Conservation (phyloP, 1,284 basidiomycete genomes). For the Sanghuangporus baumii region DNA sequence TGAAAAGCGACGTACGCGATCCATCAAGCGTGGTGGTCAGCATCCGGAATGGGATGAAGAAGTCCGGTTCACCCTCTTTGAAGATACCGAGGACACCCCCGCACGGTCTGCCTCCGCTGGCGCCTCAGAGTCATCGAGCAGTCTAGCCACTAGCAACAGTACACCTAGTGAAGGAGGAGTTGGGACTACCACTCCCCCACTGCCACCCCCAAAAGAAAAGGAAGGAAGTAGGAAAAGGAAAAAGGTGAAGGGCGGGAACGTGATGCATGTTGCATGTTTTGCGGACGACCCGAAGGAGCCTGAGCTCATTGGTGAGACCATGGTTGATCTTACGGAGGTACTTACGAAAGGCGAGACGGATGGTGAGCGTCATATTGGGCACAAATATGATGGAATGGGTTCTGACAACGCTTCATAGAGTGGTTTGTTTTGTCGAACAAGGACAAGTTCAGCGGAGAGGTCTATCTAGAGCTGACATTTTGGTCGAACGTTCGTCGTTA, state of each 20-base stretch:
- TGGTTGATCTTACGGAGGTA: slow-evolving; percentile 85
- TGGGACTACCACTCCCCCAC: slow-evolving; percentile 41
- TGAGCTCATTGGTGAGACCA: slow-evolving; percentile 89
- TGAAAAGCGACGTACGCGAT: slow-evolving; percentile 80
- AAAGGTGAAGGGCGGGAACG: slow-evolving; percentile 68
- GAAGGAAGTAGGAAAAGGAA: slow-evolving; percentile 43
- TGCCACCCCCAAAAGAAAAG: slow-evolving; percentile 49
- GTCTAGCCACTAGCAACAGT: not conserved
- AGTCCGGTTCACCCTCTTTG: slow-evolving; percentile 86
- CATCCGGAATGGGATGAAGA: slow-evolving; percentile 99
- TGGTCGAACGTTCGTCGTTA: slow-evolving; percentile 82
- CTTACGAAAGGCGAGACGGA: slow-evolving; percentile 95
- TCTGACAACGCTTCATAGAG: slow-evolving; percentile 44
- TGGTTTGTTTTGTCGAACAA: slow-evolving; percentile 91
- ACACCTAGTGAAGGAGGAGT: slow-evolving; percentile 23
- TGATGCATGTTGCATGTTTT: slow-evolving; percentile 82
- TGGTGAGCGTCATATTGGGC: slow-evolving; percentile 47
- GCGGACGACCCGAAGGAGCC: slow-evolving; percentile 96
- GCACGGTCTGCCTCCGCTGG: slow-evolving; percentile 33
- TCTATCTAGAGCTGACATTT: slow-evolving; percentile 93
- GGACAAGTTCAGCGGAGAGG: slow-evolving; percentile 89
- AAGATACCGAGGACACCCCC: slow-evolving; percentile 69
- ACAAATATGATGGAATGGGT: not conserved
- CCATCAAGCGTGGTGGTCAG: slow-evolving; percentile 94
- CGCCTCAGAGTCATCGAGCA: slow-evolving; percentile 29